Evolutionary conservation across 768 basidiomycete genomes (phyloP).

Genomic region (Lactifluus piperatus): DNA sequence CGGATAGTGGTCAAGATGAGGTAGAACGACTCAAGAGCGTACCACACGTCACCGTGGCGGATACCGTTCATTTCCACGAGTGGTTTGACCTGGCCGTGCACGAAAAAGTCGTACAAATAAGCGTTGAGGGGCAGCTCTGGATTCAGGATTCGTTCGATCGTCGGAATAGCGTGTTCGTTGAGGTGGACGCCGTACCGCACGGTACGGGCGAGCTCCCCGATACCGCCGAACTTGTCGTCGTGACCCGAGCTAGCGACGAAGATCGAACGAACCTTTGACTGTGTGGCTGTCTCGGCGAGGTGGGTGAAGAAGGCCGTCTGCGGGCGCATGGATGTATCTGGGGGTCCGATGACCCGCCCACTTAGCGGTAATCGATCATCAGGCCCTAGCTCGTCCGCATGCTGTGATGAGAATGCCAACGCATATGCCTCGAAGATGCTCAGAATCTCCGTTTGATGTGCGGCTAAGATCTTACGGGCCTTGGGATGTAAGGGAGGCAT

Average conservation of each 20-base stretch:
- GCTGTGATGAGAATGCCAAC: conserved; percentile 36
- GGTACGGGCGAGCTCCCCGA: conserved; percentile 45
- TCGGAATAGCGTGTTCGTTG: conserved; percentile 53
- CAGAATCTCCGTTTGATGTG: conserved; percentile 43
- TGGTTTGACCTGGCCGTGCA: conserved; percentile 47
- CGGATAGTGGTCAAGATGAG: conserved; percentile 43
- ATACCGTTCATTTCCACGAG: conserved; percentile 48
- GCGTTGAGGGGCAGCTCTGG: conserved; percentile 21
- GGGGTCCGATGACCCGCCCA: conserved; percentile 21
- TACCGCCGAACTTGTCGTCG: conserved; percentile 41
- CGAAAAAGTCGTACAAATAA: conserved; percentile 61
- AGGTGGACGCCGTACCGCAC: conserved; percentile 46
- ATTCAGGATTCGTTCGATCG: conserved; percentile 32
- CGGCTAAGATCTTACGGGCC: conserved; percentile 34
- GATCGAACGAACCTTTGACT: conserved; percentile 40
- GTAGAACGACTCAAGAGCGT: conserved; percentile 48
- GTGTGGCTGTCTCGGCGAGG: conserved; percentile 33
- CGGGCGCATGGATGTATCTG: conserved; percentile 1
- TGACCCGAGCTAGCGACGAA: conserved; percentile 67
- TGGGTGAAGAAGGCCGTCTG: conserved; percentile 28
- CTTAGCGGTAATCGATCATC: conserved; percentile 47
- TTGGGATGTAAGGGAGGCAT: conserved; percentile 40
- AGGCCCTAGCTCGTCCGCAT: conserved; percentile 30
- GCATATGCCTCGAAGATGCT: conserved; percentile 50
- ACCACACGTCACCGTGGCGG: conserved; percentile 58